These are phyloP conservation scores for Trifolium dubium DNA, from an alignment of 306 rosid genomes.

Conservation along the genomic window DNA sequence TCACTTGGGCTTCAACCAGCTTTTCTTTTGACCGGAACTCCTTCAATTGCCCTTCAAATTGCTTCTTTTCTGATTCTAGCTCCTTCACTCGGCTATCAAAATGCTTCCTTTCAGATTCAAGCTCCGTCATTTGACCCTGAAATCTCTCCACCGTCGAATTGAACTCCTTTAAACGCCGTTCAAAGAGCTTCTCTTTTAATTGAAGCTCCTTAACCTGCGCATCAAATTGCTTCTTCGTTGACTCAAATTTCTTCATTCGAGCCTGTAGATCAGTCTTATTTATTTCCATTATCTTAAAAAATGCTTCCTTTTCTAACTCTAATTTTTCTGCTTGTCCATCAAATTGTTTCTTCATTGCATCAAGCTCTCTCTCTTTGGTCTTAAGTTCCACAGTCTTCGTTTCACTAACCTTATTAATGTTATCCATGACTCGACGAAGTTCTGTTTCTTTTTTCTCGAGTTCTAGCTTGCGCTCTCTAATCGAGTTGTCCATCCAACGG, in stretches of 20 bases:
- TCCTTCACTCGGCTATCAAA: not conserved
- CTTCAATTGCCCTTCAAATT: not conserved
- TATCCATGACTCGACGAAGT: not conserved
- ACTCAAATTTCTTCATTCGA: slow-evolving; percentile 32
- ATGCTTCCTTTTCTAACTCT: slow-evolving; percentile 31
- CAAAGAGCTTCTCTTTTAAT: not conserved
- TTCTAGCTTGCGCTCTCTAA: slow-evolving; percentile 13
- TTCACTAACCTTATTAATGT: not conserved
- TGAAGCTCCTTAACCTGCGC: slow-evolving; percentile 21
- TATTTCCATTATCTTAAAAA: slow-evolving; percentile 12
- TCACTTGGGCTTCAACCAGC: not conserved
- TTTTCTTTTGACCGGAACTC: not conserved
- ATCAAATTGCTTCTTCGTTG: slow-evolving; percentile 32
- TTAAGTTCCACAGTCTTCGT: slow-evolving; percentile 37
- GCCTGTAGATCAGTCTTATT: not conserved
- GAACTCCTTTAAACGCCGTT: not conserved
- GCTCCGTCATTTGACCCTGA: not conserved
- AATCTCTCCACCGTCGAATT: not conserved
- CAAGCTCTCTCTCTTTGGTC: slow-evolving; percentile 38
- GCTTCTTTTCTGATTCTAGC: not conserved
- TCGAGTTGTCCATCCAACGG: not conserved
- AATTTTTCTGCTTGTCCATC: slow-evolving; percentile 24
- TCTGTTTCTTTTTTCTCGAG: slow-evolving; percentile 20
- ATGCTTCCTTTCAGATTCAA: not conserved
- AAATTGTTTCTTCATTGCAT: not conserved